Evolutionary conservation across 2,329 filamentous ascomycete genomes (phyloP), one percentile per base, ranked within the genome.

Genomic region (Drechslera avenae): DNA sequence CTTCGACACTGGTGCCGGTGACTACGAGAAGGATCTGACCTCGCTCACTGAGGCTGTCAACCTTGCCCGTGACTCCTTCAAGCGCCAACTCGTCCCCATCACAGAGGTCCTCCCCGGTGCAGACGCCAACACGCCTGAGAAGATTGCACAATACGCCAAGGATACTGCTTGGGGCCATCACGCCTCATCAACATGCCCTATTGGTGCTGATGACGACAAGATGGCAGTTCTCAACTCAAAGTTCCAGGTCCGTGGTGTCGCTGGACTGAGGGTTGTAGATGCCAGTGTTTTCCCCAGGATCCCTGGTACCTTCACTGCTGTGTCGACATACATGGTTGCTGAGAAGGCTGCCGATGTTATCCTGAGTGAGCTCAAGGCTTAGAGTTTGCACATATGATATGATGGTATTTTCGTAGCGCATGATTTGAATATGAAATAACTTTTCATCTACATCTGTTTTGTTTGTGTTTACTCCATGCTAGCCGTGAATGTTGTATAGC

Each of bases 291-390:
- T 66, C 56, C 66, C 67, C 0, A 47, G 51, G 19, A 69, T 71
- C 26, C 81, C 82, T 0, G 83, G 83, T 50, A 80, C 75, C 34
- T 84, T 81, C 58, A 77, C 79, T 21, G 76, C 78, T 3, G 67
- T 81, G 1, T 78, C 82, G 0, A 80, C 79, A 0, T 84, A 83
- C 56, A 82, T 86, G 67, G 75, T 83, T 10, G 78, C 76, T 1
- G 83, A 87, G 75, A 87, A 86, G 75, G 84, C 84, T 0, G 81
- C 83, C 2, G 83, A 86, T 68, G 79, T 79, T 12, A 86, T 86
- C 78, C 44, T 73, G 8, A 46, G 53, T 28, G 48, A 56, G 32
- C 42, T 59, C 13, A 16, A 42, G 14, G 34, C 42, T 48, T 46
- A 37, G 35, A 12, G 6, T 5, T 8, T 23, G 21, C 9, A 23